Conservation (phyloP, 2,329 filamentous ascomycete species). For the Pseudogymnoascus sp. region DNA sequence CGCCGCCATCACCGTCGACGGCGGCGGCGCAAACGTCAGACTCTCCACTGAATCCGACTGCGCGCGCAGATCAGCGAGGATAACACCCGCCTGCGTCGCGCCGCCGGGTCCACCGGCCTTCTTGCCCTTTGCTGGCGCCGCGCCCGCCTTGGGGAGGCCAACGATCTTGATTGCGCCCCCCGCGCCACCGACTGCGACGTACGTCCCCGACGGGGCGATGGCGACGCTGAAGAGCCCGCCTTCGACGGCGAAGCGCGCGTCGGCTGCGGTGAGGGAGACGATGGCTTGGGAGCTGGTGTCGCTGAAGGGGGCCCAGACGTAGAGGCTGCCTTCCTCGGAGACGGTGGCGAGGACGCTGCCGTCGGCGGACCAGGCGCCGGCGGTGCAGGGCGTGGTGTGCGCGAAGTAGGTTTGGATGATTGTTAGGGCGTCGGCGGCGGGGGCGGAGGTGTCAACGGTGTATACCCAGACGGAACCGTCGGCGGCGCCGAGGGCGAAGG, state of each 20-base stretch:
- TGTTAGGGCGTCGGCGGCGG: slow-evolving; percentile 49
- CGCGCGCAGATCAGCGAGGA: slow-evolving; percentile 74
- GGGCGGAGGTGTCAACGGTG: slow-evolving; percentile 61
- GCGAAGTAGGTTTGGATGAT: slow-evolving; percentile 90
- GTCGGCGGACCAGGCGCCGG: slow-evolving; percentile 83
- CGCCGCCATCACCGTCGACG: slow-evolving; percentile 48
- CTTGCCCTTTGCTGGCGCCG: slow-evolving; percentile 23
- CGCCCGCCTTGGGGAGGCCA: slow-evolving; percentile 58
- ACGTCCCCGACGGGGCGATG: slow-evolving; percentile 67
- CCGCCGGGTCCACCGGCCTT: slow-evolving; percentile 28
- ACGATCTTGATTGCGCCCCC: slow-evolving; percentile 80
- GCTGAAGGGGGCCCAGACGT: slow-evolving; percentile 84
- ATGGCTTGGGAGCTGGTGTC: slow-evolving; percentile 53
- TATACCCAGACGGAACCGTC: slow-evolving; percentile 97
- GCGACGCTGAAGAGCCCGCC: slow-evolving; percentile 86
- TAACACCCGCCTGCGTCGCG: slow-evolving; percentile 52
- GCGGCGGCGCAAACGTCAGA: slow-evolving; percentile 51
- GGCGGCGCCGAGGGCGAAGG: slow-evolving; percentile 75
- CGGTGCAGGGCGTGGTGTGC: slow-evolving; percentile 78
- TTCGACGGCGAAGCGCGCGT: slow-evolving; percentile 86
- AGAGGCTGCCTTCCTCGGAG: slow-evolving; percentile 77
- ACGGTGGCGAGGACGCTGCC: slow-evolving; percentile 82
- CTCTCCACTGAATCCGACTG: slow-evolving; percentile 77
- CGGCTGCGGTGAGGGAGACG: slow-evolving; percentile 66
- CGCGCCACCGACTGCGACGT: slow-evolving; percentile 80